Base-by-base conservation (phyloP, 495 filamentous ascomycete species). In the Friedmanniomyces simplex region DNA sequence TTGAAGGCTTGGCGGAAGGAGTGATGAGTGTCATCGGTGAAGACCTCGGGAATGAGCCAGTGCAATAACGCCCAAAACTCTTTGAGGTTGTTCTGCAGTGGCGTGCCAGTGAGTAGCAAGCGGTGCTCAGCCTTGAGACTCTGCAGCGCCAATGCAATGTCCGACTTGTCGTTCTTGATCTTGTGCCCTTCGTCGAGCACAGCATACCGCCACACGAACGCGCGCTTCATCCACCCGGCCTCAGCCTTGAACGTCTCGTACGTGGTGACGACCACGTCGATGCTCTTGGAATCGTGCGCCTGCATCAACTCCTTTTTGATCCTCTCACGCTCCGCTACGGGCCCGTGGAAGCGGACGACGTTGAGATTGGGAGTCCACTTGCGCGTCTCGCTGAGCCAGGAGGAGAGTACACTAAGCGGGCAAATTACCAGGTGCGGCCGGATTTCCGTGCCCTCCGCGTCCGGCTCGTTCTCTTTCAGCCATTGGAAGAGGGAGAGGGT, bases 11-110 rank as follows among this genome's bases (percentile, higher is more conserved):
- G 66, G 41, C 76, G 76, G 63, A 87, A 87, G 0, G 74, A 60
- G 1, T 71, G 63, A 1, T 68, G 67, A 0, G 80, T 84, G 14
- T 76, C 72, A 1, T 68, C 65, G 2, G 69, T 67, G 62, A 87
- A 87, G 0, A 86, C 76, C 14, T 84, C 79, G 0, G 81, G 82
- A 50, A 79, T 82, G 0, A 86, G 67, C 79, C 79, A 86, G 52
- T 81, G 76, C 0, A 86, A 68, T 10, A 85, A 64, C 0, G 80
- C 77, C 82, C 82, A 85, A 34, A 84, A 66, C 60, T 85, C 82
- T 0, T 68, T 66, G 0, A 86, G 67, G 54, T 86, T 79, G 55
- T 85, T 86, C 52, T 86, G 83, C 6, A 86, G 68, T 0, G 83
- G 83, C 10, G 83, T 86, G 0, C 72, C 83, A 0, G 81, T 85